Evolutionary conservation across 2,329 filamentous ascomycete species (phyloP).

Genomic region (Biscogniauxia mediterranea): DNA sequence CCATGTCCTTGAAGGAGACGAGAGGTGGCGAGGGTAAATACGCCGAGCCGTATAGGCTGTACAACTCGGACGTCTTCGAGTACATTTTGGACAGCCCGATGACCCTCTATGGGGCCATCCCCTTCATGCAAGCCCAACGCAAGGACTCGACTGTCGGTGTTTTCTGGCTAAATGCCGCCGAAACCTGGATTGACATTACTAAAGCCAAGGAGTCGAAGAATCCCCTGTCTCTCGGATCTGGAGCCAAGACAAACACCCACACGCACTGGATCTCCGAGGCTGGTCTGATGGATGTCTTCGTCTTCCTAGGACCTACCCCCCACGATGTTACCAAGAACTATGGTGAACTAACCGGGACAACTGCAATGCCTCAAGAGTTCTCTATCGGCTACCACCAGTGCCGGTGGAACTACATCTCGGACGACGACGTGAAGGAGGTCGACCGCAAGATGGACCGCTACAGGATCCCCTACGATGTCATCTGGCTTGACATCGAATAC

Average conservation of each 20-base stretch:
- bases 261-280: conserved; percentile 97
- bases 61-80: conserved; percentile 97
- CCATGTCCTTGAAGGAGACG: conserved; percentile 85
- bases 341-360: conserved; percentile 86
- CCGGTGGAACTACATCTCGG: conserved; percentile 97
- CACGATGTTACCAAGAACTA: conserved; percentile 80
- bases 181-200: conserved; percentile 95
- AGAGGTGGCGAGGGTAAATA: conserved; percentile 84
- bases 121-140: conserved; percentile 95
- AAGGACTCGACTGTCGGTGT: conserved; percentile 92
- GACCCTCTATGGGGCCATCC: conserved; percentile 97
- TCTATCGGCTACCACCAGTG: conserved; percentile 95
- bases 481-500: conserved; percentile 98
- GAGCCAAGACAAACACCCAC: conserved; percentile 70
- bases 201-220: conserved; percentile 75
- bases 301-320: conserved; percentile 88
- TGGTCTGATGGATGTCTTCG: conserved; percentile 86
- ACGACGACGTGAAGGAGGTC: conserved; percentile 95
- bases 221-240: conserved; percentile 70
- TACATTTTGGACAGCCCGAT: conserved; percentile 97
- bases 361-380: conserved; percentile 88
- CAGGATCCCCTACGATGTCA: conserved; percentile 96
- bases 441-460: conserved; percentile 94
- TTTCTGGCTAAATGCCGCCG: conserved; percentile 95
- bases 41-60: conserved; percentile 86